Evolutionary conservation across 148 eudicot genomes (phyloP), one percentile per base, ranked within the genome.

Genomic region (Fagopyrum homotropicum): DNA sequence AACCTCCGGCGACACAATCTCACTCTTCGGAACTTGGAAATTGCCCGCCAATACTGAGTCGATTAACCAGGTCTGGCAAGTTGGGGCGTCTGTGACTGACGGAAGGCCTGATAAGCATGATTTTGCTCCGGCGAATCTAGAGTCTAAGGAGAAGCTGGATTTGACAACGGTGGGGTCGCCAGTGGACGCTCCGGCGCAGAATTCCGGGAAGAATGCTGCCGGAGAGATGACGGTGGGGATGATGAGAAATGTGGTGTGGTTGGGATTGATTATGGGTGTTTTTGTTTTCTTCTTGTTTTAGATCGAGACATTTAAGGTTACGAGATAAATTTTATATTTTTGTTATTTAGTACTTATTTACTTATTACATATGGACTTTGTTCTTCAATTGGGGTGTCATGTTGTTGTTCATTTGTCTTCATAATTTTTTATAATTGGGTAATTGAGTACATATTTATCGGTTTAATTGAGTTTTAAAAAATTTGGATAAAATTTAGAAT

Each of bases 41-140:
- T 14, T 60, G 15, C 66, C 66, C 1, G 4, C 14, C 10, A 60
- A 26, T 5, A 60, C 66, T 11, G 66, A 60, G 14, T 22, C 35
- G 14, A 60, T 82, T 8, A 79, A 79, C 55, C 51, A 61, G 45
- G 74, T 84, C 4, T 84, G 87, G 87, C 87, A 84, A 44, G 84
- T 73, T 56, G 87, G 87, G 1, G 79, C 84, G 2, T 19, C 77
- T 1, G 63, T 46, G 0, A 68, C n/a, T 5, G 10, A 30, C 9
- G 71, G 71, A 2, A 10, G 16, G 5, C 71, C 71, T 15, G 71
- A 30, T 30, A 30, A 10, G 46, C 71, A 66, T 6, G 45, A 29
- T 10, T 35, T 66, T 7, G 44, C 5, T 5, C 45, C 44, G 7
- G 71, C 82, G 11, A 86, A 86, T 78, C 85, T 86, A 0, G 54